These are phyloP conservation scores for Zygoascus flipseniorum DNA, from an alignment of 805 yeast species.

Conservation along the genomic window DNA sequence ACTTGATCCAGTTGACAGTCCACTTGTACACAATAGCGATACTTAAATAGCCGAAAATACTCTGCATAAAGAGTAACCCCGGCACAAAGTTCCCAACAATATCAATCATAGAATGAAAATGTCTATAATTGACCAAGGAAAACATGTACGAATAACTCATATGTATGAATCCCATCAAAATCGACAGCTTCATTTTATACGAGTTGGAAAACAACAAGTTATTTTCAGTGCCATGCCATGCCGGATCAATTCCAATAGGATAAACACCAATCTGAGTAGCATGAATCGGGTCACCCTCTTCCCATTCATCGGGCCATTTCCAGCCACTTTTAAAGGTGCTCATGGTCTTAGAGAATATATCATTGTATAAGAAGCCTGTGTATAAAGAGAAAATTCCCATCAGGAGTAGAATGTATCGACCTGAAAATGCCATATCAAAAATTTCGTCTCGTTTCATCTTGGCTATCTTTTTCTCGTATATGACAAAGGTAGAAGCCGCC, in stretches of 20 bases:
- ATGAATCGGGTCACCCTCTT: slow-evolving; percentile 56
- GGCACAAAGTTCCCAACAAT: slow-evolving; percentile 90
- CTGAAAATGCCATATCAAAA: slow-evolving; percentile 90
- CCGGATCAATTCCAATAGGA: slow-evolving; percentile 81
- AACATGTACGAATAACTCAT: slow-evolving; percentile 86
- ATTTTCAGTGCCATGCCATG: slow-evolving; percentile 98
- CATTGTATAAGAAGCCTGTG: slow-evolving; percentile 91
- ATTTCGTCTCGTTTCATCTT: slow-evolving; percentile 71
- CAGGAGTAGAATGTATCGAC: slow-evolving; percentile 79
- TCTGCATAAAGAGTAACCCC: slow-evolving; percentile 88
- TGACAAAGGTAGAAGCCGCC: slow-evolving; percentile 61
- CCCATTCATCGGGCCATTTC: slow-evolving; percentile 76
- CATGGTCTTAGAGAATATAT: slow-evolving; percentile 86
- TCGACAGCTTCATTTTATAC: slow-evolving; percentile 93
- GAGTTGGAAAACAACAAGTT: slow-evolving; percentile 84
- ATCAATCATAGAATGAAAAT: slow-evolving; percentile 67
- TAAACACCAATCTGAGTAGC: slow-evolving; percentile 65
- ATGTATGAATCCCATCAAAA: slow-evolving; percentile 88
- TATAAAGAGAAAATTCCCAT: slow-evolving; percentile 97
- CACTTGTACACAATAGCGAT: slow-evolving; percentile 86
- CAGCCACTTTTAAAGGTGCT: slow-evolving; percentile 81
- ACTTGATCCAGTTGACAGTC: slow-evolving; percentile 83
- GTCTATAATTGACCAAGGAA: slow-evolving; percentile 69
- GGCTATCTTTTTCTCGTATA: slow-evolving; percentile 61
- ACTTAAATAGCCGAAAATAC: slow-evolving; percentile 88